Percentiles rank a stretch among this genome's conserved stretches.
These are phyloP conservation scores for Pyrenophora seminiperda DNA, from an alignment of 2,329 filamentous ascomycete species.

Conservation along the genomic window DNA sequence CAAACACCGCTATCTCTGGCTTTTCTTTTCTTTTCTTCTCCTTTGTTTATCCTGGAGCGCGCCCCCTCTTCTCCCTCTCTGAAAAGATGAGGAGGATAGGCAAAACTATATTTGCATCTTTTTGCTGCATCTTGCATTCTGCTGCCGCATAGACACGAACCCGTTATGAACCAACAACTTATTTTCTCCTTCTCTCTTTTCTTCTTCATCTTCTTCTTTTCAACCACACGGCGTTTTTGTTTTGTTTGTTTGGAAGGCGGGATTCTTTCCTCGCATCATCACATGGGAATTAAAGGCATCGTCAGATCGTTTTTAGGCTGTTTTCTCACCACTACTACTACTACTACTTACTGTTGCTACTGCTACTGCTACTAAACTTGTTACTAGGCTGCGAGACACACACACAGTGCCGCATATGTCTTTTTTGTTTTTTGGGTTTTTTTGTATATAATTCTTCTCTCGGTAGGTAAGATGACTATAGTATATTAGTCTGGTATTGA, in stretches of 20 bases:
- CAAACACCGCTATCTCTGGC: background rate
- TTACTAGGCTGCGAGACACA: no score
- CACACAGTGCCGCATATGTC: no score
- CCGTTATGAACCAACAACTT: background rate
- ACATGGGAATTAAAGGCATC: background rate
- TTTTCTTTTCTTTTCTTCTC: background rate
- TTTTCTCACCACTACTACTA: no score
- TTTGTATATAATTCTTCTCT: no score
- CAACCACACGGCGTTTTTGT: constrained; percentile 4
- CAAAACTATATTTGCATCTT: background rate
- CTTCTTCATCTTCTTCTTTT: background rate
- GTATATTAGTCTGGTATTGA: no score
- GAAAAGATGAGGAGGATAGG: no score
- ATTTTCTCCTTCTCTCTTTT: background rate
- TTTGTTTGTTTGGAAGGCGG: background rate
- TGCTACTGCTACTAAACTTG: no score
- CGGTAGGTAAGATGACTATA: no score
- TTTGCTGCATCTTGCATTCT: background rate
- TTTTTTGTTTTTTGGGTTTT: no score
- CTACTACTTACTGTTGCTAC: no score
- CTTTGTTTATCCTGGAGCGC: background rate
- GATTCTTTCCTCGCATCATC: no score
- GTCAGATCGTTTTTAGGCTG: background rate
- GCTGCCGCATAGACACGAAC: no score
- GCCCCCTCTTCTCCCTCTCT: background rate